Conservation (phyloP, 768 basidiomycete genomes). For the Pleurotus giganteus region DNA sequence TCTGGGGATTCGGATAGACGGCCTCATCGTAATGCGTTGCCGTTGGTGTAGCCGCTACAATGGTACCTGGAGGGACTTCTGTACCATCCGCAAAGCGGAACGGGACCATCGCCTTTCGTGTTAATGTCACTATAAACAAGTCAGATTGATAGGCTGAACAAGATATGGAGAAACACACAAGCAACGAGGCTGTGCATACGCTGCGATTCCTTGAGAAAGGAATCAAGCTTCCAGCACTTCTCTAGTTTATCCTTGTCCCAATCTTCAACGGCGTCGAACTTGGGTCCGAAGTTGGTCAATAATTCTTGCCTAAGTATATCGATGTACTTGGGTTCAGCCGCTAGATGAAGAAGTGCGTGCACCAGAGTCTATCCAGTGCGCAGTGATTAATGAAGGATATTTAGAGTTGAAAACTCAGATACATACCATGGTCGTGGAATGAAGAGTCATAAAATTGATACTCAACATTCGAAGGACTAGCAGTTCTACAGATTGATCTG, state of each 20-base stretch:
- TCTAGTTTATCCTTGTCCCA: slow-evolving; percentile 12
- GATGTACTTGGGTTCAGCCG: slow-evolving; percentile 23
- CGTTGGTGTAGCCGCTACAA: slow-evolving; percentile 9
- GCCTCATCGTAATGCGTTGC: slow-evolving; percentile 13
- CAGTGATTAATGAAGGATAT: background rate
- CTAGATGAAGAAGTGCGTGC: slow-evolving; percentile 26
- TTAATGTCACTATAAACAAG: slow-evolving; percentile 4
- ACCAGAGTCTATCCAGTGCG: slow-evolving; percentile 24
- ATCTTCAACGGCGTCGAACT: background rate
- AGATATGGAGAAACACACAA: background rate
- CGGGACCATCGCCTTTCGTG: slow-evolving; percentile 10
- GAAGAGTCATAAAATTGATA: too few relatives aligned
- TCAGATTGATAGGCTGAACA: too few relatives aligned
- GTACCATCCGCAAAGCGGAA: slow-evolving; percentile 18
- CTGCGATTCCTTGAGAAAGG: slow-evolving; percentile 28
- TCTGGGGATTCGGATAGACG: background rate
- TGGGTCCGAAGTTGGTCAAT: slow-evolving; percentile 18
- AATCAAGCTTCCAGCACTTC: slow-evolving; percentile 30
- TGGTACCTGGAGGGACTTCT: slow-evolving; percentile 11
- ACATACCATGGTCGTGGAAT: too few relatives aligned
- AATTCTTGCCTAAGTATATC: slow-evolving; percentile 31
- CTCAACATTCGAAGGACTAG: too few relatives aligned
- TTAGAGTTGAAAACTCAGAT: too few relatives aligned
- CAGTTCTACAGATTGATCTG: too few relatives aligned
- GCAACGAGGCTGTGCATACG: background rate